Conservation (phyloP, 441 rosid species). For the Arabidopsis hybrid region DNA sequence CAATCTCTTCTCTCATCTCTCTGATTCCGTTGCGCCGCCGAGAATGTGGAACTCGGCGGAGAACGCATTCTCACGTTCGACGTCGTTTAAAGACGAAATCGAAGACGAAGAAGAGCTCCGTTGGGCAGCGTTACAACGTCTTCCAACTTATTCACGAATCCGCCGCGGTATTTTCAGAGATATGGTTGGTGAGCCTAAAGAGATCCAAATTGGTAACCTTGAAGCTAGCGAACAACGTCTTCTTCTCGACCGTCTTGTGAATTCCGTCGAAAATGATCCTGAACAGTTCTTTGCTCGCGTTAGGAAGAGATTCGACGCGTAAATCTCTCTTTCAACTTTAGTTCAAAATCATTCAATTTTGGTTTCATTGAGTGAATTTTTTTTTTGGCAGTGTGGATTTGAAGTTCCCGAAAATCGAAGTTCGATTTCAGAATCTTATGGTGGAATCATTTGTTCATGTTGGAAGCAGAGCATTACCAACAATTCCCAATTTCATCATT, state of each 20-base stretch:
- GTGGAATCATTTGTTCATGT: constrained; percentile 90
- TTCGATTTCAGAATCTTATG: constrained; percentile 77
- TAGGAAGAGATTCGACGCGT: constrained; percentile 82
- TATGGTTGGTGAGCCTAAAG: constrained; percentile 66
- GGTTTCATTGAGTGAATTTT: background rate
- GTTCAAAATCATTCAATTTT: background rate
- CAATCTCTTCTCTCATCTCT: background rate
- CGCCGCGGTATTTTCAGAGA: constrained; percentile 84
- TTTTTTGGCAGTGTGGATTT: constrained; percentile 70
- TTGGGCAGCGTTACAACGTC: constrained; percentile 93
- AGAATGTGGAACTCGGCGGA: constrained; percentile 94
- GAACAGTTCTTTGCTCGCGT: constrained; percentile 86
- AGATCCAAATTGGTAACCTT: constrained; percentile 74
- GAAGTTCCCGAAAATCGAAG: constrained; percentile 91
- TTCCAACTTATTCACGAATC: constrained; percentile 82
- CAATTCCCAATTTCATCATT: constrained; percentile 89
- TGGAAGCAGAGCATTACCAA: constrained; percentile 97
- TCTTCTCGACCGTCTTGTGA: constrained; percentile 74
- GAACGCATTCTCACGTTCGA: constrained; percentile 69
- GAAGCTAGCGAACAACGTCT: constrained; percentile 75
- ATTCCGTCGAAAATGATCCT: constrained; percentile 81
- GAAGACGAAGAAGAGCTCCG: constrained; percentile 93
- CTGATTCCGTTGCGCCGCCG: background rate
- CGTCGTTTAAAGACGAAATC: constrained; percentile 63
- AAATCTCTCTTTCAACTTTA: constrained; percentile 24